Evolutionary conservation across 176 grass and related monocot species (phyloP).

Genomic region (Aegilops sharonensis): DNA sequence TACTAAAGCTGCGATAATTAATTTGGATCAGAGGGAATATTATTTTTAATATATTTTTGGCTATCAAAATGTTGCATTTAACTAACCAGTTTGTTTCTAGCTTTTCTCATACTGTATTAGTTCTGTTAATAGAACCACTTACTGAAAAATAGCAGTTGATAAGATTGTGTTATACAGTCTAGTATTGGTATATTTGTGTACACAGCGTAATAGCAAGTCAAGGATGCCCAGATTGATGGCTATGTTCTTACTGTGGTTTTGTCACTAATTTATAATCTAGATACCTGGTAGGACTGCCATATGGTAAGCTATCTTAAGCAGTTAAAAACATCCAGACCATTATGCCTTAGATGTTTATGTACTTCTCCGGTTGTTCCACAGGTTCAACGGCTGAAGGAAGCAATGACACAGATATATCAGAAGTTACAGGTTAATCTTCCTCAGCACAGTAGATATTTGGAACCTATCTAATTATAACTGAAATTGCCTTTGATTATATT

Average conservation of each 20-base stretch:
- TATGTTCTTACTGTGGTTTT: not conserved
- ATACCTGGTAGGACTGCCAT: not conserved
- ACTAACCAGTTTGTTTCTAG: not conserved
- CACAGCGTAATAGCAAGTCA: not conserved
- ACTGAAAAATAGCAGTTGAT: not conserved
- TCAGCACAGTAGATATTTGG: not conserved
- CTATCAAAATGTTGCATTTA: not conserved
- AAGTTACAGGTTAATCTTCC: conserved; percentile 70
- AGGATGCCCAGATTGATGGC: not conserved
- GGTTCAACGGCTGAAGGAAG: conserved; percentile 86
- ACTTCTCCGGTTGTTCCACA: conserved; percentile 18
- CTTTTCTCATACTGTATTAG: not conserved
- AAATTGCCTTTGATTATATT: not conserved
- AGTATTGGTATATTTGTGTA: not conserved
- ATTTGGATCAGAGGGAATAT: no score
- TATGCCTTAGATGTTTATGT: conserved; percentile 14
- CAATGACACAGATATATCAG: conserved; percentile 91
- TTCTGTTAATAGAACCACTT: conserved; percentile 7
- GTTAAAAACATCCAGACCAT: not conserved
- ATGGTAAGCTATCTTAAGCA: not conserved
- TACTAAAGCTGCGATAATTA: no score
- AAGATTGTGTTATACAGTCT: not conserved
- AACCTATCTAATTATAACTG: not conserved
- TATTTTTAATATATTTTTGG: not conserved
- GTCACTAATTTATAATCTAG: conserved; percentile 13